Base-by-base conservation (phyloP, 2,329 filamentous ascomycete genomes). In the Ophiosphaerella korrae region DNA sequence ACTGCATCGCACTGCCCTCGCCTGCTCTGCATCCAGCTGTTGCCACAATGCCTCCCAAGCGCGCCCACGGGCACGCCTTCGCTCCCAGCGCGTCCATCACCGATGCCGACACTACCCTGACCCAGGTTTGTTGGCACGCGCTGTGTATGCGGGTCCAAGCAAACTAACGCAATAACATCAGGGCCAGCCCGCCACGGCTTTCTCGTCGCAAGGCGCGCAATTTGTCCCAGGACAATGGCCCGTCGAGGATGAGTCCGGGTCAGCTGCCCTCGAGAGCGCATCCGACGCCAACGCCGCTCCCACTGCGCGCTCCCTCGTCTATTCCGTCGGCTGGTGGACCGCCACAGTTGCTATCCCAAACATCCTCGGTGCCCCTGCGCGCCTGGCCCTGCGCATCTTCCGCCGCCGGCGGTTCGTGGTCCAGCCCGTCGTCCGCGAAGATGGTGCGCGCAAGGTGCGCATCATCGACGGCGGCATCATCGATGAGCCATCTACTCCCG, bases 391-490 rank as follows among this genome's bases (percentile, higher is more conserved):
- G n/a, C 49, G 45, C 35, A 60, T 62, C 33, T 32, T 58, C 4
- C 55, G 55, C 11, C 48, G n/a, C 3, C 65, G 64, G 36, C 40
- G 44, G 24, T 63, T 71, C 35, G 43, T 52, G 32, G 63, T 60
- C 11, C 51, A 65, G 6, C 56, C 63, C 1, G 35, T 68, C 23
- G 16, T 54, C 16, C 55, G 58, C 43, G 44, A 47, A 6, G 57
- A 65, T 26, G 66, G 64, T 31, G 57, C 65, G 21, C 58, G 53
- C 36, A 71, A 72, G 61, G 66, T 63, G 56, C 66, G 68, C 38
- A 57, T 71, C 24, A 31, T 71, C 29, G 65, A 69, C 33, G 61
- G 56, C 6, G 64, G 64, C 8, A 42, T 51, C n/a, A 48, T 33
- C 11, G 53, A 50, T 40, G 55, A 58, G 32, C 54, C 50, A 8